Conservation (phyloP, 208 protist species). For the Leishmania turanica region DNA sequence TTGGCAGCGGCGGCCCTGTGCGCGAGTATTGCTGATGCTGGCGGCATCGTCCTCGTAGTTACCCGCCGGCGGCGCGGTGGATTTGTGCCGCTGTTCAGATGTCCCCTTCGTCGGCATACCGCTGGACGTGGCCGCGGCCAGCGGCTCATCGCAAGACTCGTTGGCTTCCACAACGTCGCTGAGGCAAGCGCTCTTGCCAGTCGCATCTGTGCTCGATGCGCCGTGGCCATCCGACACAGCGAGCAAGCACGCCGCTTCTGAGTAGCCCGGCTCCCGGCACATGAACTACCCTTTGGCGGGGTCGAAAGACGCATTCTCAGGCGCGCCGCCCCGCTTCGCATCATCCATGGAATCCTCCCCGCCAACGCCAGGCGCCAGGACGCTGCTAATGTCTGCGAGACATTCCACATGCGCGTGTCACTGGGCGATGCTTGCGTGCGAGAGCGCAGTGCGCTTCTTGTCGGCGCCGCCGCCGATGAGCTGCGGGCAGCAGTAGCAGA, state of each 20-base stretch:
- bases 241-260: neutral
- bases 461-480: neutral
- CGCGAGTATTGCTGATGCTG: neutral
- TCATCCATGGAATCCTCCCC: neutral
- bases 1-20: neutral
- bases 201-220: neutral
- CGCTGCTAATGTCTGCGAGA: neutral
- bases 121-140: neutral
- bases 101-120: neutral
- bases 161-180: neutral
- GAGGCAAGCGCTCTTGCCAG: neutral
- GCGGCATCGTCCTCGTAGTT: neutral
- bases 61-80: neutral
- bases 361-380: neutral
- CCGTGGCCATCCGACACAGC: neutral
- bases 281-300: neutral
- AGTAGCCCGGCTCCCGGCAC: neutral
- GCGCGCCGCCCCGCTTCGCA: neutral
- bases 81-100: neutral
- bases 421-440: neutral
- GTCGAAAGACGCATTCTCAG: neutral
- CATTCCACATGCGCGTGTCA: neutral
- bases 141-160: neutral
- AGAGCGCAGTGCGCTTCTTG: neutral
- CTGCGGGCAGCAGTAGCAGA: conserved; percentile 34